Base-by-base conservation (phyloP, 2,329 filamentous ascomycete genomes). In the Pseudogymnoascus sp. region DNA sequence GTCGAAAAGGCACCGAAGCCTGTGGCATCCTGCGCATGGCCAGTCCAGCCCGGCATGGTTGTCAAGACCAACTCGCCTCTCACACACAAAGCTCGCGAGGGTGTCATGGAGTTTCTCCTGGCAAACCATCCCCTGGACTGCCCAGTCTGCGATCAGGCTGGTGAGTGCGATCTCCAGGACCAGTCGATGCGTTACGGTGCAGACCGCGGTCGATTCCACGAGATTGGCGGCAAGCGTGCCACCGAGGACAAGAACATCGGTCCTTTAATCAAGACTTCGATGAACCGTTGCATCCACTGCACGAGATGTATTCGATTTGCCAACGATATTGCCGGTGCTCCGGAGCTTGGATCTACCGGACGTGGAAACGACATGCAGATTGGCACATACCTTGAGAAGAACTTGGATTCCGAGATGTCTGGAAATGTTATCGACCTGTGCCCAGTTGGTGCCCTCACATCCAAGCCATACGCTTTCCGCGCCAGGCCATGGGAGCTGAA, bases 241-340 rank as follows among this genome's bases (percentile, higher is more conserved):
- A 92, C 96, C 37, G 94, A 99, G 78, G 94, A 99, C 76, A 99
- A 99, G 83, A 97, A 99, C 75, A 96, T 99, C 70, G 94, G 94
- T 34, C 94, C 94, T 59, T 76, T 99, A 67, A 89, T 99, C 77
- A 99, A 99, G 84, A 99, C 94, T 3, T 99, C 94, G 57, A 99
- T 99, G 94, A 99, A 99, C 82, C 84, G 94, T 73, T 99, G 94
- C 76, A 99, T 99, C 71, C 94, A 99, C 80, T 99, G 94, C 81
- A 99, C 94, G 65, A 86, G 94, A 71, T 99, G 94, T 76, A 85
- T 99, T 68, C 91, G 94, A 71, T 99, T 99, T 76, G 89, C 94
- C 73, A 99, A 97, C 76, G 94, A 99, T 71, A 82, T 99, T 70
- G 94, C 94, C 63, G 94, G 94, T 70, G 94, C 94, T 62, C 91